Base-by-base conservation (phyloP, 768 basidiomycete genomes). In the Mycena floridula region DNA sequence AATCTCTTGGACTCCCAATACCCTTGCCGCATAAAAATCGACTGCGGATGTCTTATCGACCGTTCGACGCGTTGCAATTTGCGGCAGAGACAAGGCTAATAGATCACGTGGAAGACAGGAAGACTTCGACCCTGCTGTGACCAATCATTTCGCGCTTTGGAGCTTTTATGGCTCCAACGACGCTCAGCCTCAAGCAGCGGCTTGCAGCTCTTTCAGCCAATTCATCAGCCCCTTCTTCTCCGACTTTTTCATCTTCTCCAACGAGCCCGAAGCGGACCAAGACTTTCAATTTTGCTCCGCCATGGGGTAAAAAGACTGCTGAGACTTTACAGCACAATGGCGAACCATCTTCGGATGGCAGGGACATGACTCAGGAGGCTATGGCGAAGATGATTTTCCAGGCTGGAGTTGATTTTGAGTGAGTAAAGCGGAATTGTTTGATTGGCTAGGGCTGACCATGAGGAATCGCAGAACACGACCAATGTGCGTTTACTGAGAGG, bases 321-420 rank as follows among this genome's bases (percentile, higher is more conserved):
- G 62, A 58, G 26, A 52, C 51, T 30, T 54, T 48, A 3, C 50
- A 50, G 41, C 53, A 49, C 45, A 44, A 59, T 57, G 41, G 54
- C 51, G 54, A 61, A 48, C 54, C 57, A 37, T n/a, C n/a, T n/a
- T n/a, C n/a, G n/a, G n/a, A n/a, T n/a, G n/a, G n/a, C n/a, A n/a
- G n/a, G n/a, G 72, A 78, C 36, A 67, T 64, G 48, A 61, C 88
- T 11, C 81, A 86, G 50, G 75, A 81, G 13, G 74, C 85, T 23
- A 75, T 92, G 69, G 57, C 66, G 28, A 79, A 69, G 59, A 70
- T 92, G 65, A 89, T 92, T 37, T 90, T 86, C 54, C 89, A 90
- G 59, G 90, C 90, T 36, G 90, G 90, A 2, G 85, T 90, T 46
- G 90, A 93, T 65, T 91, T 80, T 51, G 89, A 91, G 90, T 93